A percentile compares a stretch with the other conserved stretches of the same genome.
These are phyloP conservation scores for Marvania coccoides DNA, from an alignment of 139 green algal species.

Conservation along the genomic window DNA sequence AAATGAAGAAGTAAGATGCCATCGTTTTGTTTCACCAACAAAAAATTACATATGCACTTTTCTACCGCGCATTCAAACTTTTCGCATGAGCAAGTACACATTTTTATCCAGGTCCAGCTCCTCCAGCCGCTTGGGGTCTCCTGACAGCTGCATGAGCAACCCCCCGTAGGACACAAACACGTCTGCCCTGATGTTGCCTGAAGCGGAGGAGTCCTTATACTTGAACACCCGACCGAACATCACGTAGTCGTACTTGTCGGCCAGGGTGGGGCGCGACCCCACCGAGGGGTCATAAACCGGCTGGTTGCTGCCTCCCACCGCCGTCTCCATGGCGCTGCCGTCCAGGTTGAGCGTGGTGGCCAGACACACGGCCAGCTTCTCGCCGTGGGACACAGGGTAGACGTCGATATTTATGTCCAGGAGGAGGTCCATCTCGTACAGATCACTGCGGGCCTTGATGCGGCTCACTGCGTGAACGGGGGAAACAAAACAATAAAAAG, in stretches of 20 bases:
- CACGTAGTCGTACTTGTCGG: slow-evolving; percentile 95
- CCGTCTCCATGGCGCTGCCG: slow-evolving; percentile 55
- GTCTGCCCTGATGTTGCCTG: slow-evolving; percentile 33
- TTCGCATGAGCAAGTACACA: slow-evolving; percentile 86
- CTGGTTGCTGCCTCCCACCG: slow-evolving; percentile 32
- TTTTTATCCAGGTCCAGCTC: slow-evolving; percentile 77
- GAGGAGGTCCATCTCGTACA: slow-evolving; percentile 88
- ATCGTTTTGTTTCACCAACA: neutral
- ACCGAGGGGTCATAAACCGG: neutral
- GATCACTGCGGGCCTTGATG: slow-evolving; percentile 64
- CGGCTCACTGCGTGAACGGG: slow-evolving; percentile 70
- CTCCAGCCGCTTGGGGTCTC: slow-evolving; percentile 76
- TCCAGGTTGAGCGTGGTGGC: slow-evolving; percentile 76
- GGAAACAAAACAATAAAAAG: neutral
- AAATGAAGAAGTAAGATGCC: too few relatives aligned
- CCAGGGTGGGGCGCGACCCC: slow-evolving; percentile 39
- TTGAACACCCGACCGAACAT: slow-evolving; percentile 94
- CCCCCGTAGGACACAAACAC: slow-evolving; percentile 83
- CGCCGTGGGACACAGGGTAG: slow-evolving; percentile 73
- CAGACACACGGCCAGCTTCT: slow-evolving; percentile 82
- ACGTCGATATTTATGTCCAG: slow-evolving; percentile 92
- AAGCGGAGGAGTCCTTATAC: slow-evolving; percentile 53
- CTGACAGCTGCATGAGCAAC: slow-evolving; percentile 85
- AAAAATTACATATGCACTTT: neutral
- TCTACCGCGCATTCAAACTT: too few relatives aligned